A percentile compares a stretch with the other conserved stretches of the same genome.
Conservation (phyloP, 2,329 filamentous ascomycete genomes). For the Penicillium vulpinum region DNA sequence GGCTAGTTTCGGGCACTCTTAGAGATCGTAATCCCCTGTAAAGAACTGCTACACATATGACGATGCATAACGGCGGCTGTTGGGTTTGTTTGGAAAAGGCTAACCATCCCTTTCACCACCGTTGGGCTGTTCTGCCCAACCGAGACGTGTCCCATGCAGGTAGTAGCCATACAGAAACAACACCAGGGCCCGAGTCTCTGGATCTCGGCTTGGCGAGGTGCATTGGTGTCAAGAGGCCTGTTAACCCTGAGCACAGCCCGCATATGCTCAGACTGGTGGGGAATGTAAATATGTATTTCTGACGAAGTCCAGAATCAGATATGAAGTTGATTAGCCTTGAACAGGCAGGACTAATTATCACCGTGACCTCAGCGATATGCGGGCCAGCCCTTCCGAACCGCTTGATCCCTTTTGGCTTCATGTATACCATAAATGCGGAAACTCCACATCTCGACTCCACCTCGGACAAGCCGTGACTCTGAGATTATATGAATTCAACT, state of each 20-base stretch:
- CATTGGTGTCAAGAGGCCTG: slow-evolving; percentile 32
- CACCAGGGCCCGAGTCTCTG: slow-evolving; percentile 35
- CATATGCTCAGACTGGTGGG: slow-evolving; percentile 12
- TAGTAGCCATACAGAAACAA: slow-evolving; percentile 14
- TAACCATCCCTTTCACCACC: slow-evolving; percentile 22
- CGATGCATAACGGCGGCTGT: slow-evolving; percentile 20
- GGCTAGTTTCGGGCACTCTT: not conserved
- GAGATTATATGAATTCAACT: not conserved
- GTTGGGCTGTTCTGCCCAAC: slow-evolving; percentile 23
- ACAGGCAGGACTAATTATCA: slow-evolving; percentile 8
- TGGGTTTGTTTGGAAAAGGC: slow-evolving; percentile 17
- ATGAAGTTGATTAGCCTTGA: slow-evolving; percentile 6
- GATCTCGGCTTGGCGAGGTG: slow-evolving; percentile 35
- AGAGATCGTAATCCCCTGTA: not conserved
- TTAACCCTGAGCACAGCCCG: slow-evolving; percentile 32
- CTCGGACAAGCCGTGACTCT: not conserved
- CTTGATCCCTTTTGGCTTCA: slow-evolving; percentile 16
- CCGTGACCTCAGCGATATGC: slow-evolving; percentile 14
- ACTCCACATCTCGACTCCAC: slow-evolving; percentile 18
- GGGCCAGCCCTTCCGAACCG: slow-evolving; percentile 20
- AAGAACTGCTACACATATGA: not conserved
- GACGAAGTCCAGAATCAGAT: slow-evolving; percentile 3
- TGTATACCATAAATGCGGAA: slow-evolving; percentile 19
- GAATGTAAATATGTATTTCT: not conserved
- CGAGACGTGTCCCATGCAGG: slow-evolving; percentile 19